Evolutionary conservation across 805 yeast species (phyloP), one percentile per base, ranked within the genome.

Genomic region (Debaryomyces hansenii): DNA sequence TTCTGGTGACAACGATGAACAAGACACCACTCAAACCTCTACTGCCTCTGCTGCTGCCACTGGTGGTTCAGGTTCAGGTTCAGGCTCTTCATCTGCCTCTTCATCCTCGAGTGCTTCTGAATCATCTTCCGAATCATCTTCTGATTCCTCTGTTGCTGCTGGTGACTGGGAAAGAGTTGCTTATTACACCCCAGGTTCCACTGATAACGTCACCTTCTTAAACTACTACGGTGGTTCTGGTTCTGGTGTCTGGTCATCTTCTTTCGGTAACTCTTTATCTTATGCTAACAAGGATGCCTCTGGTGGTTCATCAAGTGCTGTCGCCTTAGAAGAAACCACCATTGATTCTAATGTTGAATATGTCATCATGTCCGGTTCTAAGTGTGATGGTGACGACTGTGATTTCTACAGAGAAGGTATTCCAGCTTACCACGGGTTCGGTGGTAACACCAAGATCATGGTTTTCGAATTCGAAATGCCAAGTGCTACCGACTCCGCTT

Each of bases 391-490:
- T 40, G 70, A 75, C 48, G 79, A 69, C 53, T 92, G 98, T 79
- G 97, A 97, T 52, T 88, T 77, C 79, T 87, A 83, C 81, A 83
- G 97, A 75, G 69, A 71, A 4, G 89, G 84, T 45, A 88, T 84
- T 53, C 96, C 96, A 57, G 97, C 98, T 47, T 86, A 86, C 77
- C 95, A 90, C 62, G 99, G 98, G 36, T 94, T 92, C 67, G 85
- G 80, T 40, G 99, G 99, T 60, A 66, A 76, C 46, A 62, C 75
- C 63, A 92, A 92, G 80, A 82, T 92, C 64, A 91, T 94, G 67
- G 85, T 90, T 42, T 89, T 94, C 65, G 97, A 92, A 76, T 94
- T 94, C 73, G 74, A 78, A 65, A 94, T 94, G 99, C 99, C 99
- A 54, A 63, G 79, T 49, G 90, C 81, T 55, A 38, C 60, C 40